Conservation (phyloP, 257 asterid genomes). For the Lycium ferocissimum region DNA sequence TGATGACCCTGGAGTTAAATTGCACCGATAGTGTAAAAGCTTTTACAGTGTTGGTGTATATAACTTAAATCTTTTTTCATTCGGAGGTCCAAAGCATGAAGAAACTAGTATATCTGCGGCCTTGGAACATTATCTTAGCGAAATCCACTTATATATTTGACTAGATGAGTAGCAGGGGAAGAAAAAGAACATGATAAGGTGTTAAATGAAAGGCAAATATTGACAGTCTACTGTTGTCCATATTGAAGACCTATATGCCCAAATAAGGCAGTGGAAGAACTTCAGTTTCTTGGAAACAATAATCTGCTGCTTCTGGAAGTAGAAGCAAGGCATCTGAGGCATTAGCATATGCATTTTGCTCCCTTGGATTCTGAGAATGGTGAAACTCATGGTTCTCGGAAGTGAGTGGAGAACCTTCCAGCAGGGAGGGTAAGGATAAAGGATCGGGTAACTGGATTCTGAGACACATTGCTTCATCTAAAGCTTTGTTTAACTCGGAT, state of each 20-base stretch:
- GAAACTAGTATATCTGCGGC: background rate
- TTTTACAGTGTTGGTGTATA: background rate
- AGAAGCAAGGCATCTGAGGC: background rate
- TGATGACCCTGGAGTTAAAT: background rate
- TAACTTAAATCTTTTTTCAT: background rate
- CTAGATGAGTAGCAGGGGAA: background rate
- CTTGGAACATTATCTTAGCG: background rate
- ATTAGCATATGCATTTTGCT: conserved; percentile 19
- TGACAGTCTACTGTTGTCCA: background rate
- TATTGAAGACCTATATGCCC: background rate
- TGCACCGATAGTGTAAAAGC: background rate
- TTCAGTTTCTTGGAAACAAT: background rate
- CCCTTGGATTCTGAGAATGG: background rate
- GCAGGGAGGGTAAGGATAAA: conserved; percentile 11
- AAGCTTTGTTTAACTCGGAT: conserved; percentile 45
- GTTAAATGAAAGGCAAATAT: conserved; percentile 7
- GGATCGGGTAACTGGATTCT: conserved; percentile 45
- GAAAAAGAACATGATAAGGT: background rate
- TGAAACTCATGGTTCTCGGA: background rate
- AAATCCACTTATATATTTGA: background rate
- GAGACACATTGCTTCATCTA: conserved; percentile 44
- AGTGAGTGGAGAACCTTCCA: background rate
- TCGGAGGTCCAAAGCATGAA: background rate
- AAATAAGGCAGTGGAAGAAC: background rate
- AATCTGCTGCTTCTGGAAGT: conserved; percentile 16